A percentile compares a stretch with the other conserved stretches of the same genome.
These are phyloP conservation scores for Coprinellus micaceus DNA, from an alignment of 768 basidiomycete species.

Conservation along the genomic window DNA sequence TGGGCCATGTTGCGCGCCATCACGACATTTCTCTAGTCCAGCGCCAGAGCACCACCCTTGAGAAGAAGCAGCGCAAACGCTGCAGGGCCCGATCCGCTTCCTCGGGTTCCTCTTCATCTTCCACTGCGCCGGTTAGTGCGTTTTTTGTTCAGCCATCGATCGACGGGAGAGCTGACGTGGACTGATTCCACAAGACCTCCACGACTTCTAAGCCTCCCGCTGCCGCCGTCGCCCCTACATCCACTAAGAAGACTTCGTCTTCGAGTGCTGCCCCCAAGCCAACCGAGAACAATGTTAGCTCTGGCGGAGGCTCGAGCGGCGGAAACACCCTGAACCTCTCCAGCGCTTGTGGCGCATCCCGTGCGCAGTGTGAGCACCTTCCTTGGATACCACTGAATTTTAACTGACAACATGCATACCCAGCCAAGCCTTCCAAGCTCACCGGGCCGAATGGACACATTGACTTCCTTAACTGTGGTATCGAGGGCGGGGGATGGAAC, in stretches of 20 bases:
- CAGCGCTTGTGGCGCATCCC: slow-evolving; percentile 42
- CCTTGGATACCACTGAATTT: not conserved
- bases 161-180: too few relatives aligned
- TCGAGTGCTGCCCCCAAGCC: not conserved
- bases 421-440: slow-evolving; percentile 46
- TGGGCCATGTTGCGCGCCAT: slow-evolving; percentile 31
- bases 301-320: slow-evolving; percentile 6
- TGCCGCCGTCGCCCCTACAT: too few relatives aligned
- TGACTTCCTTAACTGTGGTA: slow-evolving; percentile 76
- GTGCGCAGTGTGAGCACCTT: slow-evolving; percentile 42
- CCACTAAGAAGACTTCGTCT: not conserved
- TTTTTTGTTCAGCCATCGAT: too few relatives aligned
- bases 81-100: not conserved
- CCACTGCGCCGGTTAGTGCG: not conserved
- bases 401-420: slow-evolving; percentile 1
- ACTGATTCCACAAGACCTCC: too few relatives aligned
- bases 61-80: slow-evolving; percentile 4
- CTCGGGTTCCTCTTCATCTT: not conserved
- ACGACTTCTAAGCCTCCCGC: too few relatives aligned
- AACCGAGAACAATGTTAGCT: not conserved
- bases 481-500: slow-evolving; percentile 67
- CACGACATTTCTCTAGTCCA: slow-evolving; percentile 27
- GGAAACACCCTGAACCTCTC: slow-evolving; percentile 34
- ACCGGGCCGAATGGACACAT: slow-evolving; percentile 71
- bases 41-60: slow-evolving; percentile 15